Evolutionary conservation across 1,284 basidiomycete species (phyloP).

Genomic region (Ceratobasidium sp.): DNA sequence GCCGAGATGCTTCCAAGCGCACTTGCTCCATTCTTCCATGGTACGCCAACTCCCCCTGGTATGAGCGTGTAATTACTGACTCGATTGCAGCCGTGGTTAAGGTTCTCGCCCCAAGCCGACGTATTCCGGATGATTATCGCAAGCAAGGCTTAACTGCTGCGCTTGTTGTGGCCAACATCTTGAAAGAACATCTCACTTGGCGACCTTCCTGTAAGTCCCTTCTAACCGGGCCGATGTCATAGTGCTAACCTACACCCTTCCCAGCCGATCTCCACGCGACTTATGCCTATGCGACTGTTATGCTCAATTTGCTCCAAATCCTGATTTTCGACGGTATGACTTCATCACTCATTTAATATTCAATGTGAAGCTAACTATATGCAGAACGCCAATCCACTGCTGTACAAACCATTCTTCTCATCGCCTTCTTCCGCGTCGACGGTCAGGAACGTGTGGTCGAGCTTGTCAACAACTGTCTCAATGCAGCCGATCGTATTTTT

Average conservation of each 20-base stretch:
- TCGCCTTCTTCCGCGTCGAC: conserved; percentile 72
- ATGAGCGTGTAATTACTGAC: background rate
- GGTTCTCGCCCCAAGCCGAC: conserved; percentile 78
- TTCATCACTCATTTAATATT: background rate
- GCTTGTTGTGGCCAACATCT: conserved; percentile 69
- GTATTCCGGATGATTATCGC: conserved; percentile 79
- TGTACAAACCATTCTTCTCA: conserved; percentile 71
- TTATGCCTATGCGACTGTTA: conserved; percentile 75
- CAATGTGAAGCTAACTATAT: conserved; percentile 36
- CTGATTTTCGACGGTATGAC: conserved; percentile 82
- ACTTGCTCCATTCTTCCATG: conserved; percentile 86
- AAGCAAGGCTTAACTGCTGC: conserved; percentile 77
- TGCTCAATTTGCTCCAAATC: conserved; percentile 73
- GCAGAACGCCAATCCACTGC: conserved; percentile 65
- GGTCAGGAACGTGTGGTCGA: conserved; percentile 74
- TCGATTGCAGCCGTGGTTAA: conserved; percentile 74
- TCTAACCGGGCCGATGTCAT: background rate
- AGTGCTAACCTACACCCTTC: background rate
- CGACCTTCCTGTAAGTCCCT: conserved; percentile 59
- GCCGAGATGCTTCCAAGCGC: conserved; percentile 68
- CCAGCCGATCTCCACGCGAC: conserved; percentile 61
- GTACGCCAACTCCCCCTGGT: conserved; percentile 55
- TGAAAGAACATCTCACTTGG: conserved; percentile 73
- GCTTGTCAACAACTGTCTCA: conserved; percentile 64
- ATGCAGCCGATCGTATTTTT: conserved; percentile 60